Base-by-base conservation (phyloP, 2,329 filamentous ascomycete genomes). In the Fusarium keratoplasticum region DNA sequence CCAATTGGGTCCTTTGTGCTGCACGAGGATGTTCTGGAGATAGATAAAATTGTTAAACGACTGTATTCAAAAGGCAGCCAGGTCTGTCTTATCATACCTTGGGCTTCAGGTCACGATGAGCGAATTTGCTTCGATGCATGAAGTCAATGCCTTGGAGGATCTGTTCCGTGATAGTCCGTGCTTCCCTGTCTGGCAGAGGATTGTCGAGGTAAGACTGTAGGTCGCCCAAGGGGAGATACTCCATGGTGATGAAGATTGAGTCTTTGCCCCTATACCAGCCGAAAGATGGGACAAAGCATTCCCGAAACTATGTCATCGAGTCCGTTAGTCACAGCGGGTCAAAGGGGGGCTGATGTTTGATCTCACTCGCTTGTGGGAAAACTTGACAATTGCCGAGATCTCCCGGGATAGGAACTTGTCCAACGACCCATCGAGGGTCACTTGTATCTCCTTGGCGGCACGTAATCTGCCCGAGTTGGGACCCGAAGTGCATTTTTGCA, bases 1-100 rank as follows among this genome's bases (percentile, higher is more conserved):
- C 66, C 66, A 69, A n/a, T 50, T 61, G 2, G 66, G 61, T 1
- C 61, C 55, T 13, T 29, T 20, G 2, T 65, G 22, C 14, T 61
- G 25, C 0, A 69, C 55, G 16, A 69, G 66, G 10, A 69, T 65
- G 58, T 69, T 65, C 66, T 69, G 7, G 6, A 18, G 35, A 35
- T 16, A 4, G 35, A 4, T 2, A 1, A 16, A 35, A 35, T 0
- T 8, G 6, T 36, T 18, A 36, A 36, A 36, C 3, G 7, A 1
- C 35, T 18, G 6, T 16, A 16, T 4, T 35, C 14, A 1, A 35
- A 16, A 35, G 6, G 2, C 33, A 8, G 6, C 33, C 6, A 58
- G 5, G 47, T n/a, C 14, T 13, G 8, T 6, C 8, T 25, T 29
- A 29, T 1, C 55, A 6, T 47, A 65, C 63, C 11, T 36, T 44